phyloP scores from a whole-genome alignment of 257 asterid species.

The Eustoma russellianum region DNA sequence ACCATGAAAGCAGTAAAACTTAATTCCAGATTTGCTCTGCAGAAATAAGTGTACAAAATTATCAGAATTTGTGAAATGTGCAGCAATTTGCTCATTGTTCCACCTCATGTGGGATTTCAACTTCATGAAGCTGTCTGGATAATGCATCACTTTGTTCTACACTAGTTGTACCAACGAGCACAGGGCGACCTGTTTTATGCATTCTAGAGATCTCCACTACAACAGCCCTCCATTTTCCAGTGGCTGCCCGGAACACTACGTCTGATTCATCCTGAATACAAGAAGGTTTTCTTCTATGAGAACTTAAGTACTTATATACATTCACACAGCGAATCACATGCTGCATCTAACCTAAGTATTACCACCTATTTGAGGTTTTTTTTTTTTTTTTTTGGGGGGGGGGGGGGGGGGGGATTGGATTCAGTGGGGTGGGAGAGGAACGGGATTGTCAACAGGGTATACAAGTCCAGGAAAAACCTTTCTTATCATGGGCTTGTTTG shows the following conservation, averaged over 20 bases:
- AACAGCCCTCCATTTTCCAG: constrained; percentile 95
- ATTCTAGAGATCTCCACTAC: constrained; percentile 96
- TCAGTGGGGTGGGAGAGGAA: too few species aligned
- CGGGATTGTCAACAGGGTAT: too few species aligned
- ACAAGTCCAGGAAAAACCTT: constrained; percentile 42
- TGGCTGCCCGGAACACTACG: constrained; percentile 83
- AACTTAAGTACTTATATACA: background rate
- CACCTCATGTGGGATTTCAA: constrained; percentile 91
- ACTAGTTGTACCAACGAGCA: constrained; percentile 96
- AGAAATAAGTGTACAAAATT: constrained; percentile 3
- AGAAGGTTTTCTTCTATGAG: background rate
- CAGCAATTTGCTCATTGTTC: constrained; percentile 2
- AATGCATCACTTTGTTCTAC: constrained; percentile 98
- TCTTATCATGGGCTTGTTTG: constrained; percentile 98
- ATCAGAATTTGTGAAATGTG: constrained; percentile 1
- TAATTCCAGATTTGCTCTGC: background rate
- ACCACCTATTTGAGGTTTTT: too few species aligned
- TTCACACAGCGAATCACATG: too few species aligned
- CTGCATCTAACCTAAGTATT: too few species aligned
- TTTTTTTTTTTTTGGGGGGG: too few species aligned
- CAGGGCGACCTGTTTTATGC: constrained; percentile 96
- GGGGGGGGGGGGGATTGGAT: too few species aligned
- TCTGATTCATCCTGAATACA: constrained; percentile 84
- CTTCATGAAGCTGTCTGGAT: constrained; percentile 77
- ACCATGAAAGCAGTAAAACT: constrained; percentile 5